A percentile compares a stretch with the other conserved stretches of the same genome.
Evolutionary conservation across 177 flowering plant genomes (phyloP).

Genomic region (Vitis hybrid): DNA sequence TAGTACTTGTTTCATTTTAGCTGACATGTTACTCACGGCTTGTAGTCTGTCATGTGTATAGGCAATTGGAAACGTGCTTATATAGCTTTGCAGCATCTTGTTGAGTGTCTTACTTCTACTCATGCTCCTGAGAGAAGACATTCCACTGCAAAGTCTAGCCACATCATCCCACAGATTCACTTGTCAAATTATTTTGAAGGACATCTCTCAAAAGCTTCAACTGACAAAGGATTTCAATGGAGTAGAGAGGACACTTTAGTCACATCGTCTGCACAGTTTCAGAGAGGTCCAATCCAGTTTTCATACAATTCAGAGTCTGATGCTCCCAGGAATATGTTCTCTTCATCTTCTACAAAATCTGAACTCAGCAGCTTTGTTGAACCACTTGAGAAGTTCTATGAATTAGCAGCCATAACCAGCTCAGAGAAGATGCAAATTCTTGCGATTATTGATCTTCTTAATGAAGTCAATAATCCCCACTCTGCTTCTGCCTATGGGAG

Average conservation of each 20-base stretch:
- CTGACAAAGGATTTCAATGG: slow-evolving; percentile 53
- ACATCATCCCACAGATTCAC: slow-evolving; percentile 45
- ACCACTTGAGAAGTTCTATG: slow-evolving; percentile 46
- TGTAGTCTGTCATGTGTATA: slow-evolving; percentile 28
- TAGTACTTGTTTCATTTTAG: too few species aligned
- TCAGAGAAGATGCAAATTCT: slow-evolving; percentile 57
- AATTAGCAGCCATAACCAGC: slow-evolving; percentile 27
- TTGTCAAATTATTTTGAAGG: slow-evolving; percentile 68
- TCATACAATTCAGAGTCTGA: slow-evolving; percentile 17
- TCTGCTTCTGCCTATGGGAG: slow-evolving; percentile 65
- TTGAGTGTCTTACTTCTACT: slow-evolving; percentile 42
- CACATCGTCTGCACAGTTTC: slow-evolving; percentile 28
- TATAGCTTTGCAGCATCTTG: slow-evolving; percentile 61
- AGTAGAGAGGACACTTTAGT: slow-evolving; percentile 23
- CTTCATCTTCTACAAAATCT: slow-evolving; percentile 40
- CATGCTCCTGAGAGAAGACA: slow-evolving; percentile 22
- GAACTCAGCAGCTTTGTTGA: slow-evolving; percentile 46
- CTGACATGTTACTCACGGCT: neutral
- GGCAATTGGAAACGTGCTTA: slow-evolving; percentile 88
- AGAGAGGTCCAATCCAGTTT: slow-evolving; percentile 26
- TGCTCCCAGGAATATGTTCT: slow-evolving; percentile 20
- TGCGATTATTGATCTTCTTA: slow-evolving; percentile 70
- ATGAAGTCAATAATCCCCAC: slow-evolving; percentile 58
- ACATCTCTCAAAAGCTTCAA: slow-evolving; percentile 21
- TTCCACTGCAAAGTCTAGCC: slow-evolving; percentile 15